These are phyloP conservation scores for Penicillium thymicola DNA, from an alignment of 2,329 filamentous ascomycete genomes.

Conservation along the genomic window DNA sequence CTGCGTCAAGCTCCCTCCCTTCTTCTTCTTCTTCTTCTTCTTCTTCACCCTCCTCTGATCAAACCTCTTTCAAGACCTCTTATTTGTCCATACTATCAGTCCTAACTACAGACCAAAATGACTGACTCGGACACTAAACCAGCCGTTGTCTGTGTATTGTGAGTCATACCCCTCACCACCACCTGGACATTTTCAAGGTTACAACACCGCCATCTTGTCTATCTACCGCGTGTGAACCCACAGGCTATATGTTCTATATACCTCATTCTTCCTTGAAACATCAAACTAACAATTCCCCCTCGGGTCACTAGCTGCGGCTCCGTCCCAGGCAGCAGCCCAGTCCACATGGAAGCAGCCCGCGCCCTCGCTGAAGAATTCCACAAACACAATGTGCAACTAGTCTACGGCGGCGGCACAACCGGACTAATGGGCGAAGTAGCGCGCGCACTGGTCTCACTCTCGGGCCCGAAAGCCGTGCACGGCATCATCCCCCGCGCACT, in stretches of 20 bases:
- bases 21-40: too few relatives aligned
- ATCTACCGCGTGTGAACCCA: neutral
- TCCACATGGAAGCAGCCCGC: conserved; percentile 74
- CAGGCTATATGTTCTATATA: neutral
- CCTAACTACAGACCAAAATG: neutral
- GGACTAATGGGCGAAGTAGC: conserved; percentile 96
- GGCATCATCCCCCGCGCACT: conserved; percentile 90
- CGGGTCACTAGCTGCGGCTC: conserved; percentile 67
- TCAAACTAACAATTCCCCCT: conserved; percentile 6
- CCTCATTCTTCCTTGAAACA: neutral
- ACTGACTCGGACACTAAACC: conserved; percentile 32
- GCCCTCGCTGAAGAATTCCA: conserved; percentile 71
- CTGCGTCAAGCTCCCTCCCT: neutral
- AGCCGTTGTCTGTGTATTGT: conserved; percentile 85
- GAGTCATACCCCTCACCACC: conserved; percentile 28
- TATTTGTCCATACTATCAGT: neutral
- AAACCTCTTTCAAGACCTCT: neutral
- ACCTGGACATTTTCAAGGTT: neutral
- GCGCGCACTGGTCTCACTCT: conserved; percentile 76
- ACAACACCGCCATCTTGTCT: neutral
- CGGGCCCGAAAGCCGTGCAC: conserved; percentile 78
- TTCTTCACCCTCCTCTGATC: neutral
- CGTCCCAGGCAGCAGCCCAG: conserved; percentile 66
- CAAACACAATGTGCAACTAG: conserved; percentile 72
- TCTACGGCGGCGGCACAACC: conserved; percentile 92